These are phyloP conservation scores for Paradendryphiella salina DNA, from an alignment of 2,329 filamentous ascomycete species.

Conservation along the genomic window DNA sequence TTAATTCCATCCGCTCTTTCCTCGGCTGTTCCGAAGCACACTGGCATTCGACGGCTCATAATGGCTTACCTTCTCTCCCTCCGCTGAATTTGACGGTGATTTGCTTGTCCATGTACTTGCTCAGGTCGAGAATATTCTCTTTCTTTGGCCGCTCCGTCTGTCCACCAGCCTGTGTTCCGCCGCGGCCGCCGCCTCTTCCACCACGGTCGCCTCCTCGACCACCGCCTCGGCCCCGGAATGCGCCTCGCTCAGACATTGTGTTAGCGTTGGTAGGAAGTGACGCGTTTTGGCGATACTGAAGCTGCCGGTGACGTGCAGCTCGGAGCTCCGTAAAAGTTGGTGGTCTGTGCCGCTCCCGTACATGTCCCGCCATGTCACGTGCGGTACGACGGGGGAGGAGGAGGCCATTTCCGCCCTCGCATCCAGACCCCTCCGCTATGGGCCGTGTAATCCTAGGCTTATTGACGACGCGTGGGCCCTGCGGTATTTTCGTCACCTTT, in stretches of 20 bases:
- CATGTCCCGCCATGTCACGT: slow-evolving; percentile 13
- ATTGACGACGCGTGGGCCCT: slow-evolving; percentile 16
- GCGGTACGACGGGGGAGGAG: slow-evolving; percentile 9
- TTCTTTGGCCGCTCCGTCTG: slow-evolving; percentile 80
- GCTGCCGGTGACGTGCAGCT: slow-evolving; percentile 30
- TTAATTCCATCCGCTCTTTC: slow-evolving; percentile 14
- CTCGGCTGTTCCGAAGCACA: neutral
- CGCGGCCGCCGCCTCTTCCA: slow-evolving; percentile 49
- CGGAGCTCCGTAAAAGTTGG: slow-evolving; percentile 3
- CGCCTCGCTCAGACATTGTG: slow-evolving; percentile 60
- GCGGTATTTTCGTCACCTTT: slow-evolving; percentile 19
- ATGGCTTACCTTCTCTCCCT: slow-evolving; percentile 73
- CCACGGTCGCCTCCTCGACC: slow-evolving; percentile 44
- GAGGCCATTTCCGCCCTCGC: slow-evolving; percentile 6
- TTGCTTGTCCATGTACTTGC: slow-evolving; percentile 96
- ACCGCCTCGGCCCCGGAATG: slow-evolving; percentile 51
- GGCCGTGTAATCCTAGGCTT: slow-evolving; percentile 1
- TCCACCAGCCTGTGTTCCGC: slow-evolving; percentile 42
- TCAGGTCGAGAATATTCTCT: slow-evolving; percentile 95
- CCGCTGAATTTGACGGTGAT: slow-evolving; percentile 97
- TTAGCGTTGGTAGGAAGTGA: slow-evolving; percentile 16
- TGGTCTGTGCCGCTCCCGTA: slow-evolving; percentile 12
- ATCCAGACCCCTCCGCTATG: slow-evolving; percentile 14
- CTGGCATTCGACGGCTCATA: neutral
- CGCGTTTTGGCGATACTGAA: slow-evolving; percentile 10